Evolutionary conservation across 2,329 filamentous ascomycete genomes (phyloP), one percentile per base, ranked within the genome.

Genomic region (Penicillium psychrosexuale): DNA sequence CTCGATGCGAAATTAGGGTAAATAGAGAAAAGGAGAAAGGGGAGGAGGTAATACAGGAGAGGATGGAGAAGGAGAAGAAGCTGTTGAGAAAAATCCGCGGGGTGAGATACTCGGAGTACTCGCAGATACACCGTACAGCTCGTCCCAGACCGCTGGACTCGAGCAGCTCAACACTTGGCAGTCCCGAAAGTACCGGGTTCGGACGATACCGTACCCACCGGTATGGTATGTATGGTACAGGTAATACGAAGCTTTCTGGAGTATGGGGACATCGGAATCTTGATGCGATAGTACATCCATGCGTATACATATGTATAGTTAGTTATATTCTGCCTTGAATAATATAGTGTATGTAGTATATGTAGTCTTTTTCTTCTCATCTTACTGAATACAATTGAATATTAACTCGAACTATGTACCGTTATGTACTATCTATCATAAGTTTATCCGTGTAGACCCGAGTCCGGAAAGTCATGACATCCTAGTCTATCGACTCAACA

Each of bases 101-200:
- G 58, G 55, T 53, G 48, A 51, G 39, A 34, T 48, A 43, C 40
- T 55, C 57, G 53, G 46, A 64, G 61, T 56, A 65, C 63, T 65
- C 60, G 63, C 61, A 65, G 62, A 55, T 65, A 65, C 63, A 64
- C 60, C 60, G 63, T 66, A 65, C 58, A 63, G 58, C 61, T 65
- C 60, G 57, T 66, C 58, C 58, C 59, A 54, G 53, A 54, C 47
- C 34, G 48, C 48, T 28, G 44, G 28, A 47, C 40, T 37, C 44
- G 24, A 42, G 44, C 42, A 61, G 53, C 58, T 59, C 58, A 61
- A 62, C 60, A 62, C 53, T 58, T 56, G 46, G 55, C 58, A 57
- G 50, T 59, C 61, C 61, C 56, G 55, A 62, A 64, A 63, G 53
- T 64, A 64, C 62, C 52, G 59, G 61, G 59, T 64, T 63, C 56